Evolutionary conservation across 305 asterid genomes (phyloP).

Genomic region (Fraxinus latifolia): DNA sequence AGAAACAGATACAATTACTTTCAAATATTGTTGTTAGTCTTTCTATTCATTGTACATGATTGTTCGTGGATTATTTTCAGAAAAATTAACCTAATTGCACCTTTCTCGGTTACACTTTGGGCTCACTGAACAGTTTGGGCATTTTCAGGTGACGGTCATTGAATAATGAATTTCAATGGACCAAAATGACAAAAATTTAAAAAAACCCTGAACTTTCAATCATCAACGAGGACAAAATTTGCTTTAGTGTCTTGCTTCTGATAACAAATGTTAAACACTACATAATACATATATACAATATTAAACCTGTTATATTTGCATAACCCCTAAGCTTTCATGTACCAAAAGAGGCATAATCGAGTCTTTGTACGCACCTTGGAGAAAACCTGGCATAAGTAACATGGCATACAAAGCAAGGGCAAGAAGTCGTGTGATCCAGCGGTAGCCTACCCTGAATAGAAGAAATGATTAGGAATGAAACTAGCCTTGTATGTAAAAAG

Average conservation of each 20-base stretch:
- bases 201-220: not conserved
- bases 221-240: constrained; percentile 2
- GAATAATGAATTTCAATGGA: constrained; percentile 6
- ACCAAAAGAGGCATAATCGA: constrained; percentile 15
- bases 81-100: not conserved
- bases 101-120: constrained; percentile 6
- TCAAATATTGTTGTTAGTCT: not conserved
- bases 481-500: constrained; percentile 6
- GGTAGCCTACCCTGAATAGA: constrained; percentile 89
- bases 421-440: constrained; percentile 81
- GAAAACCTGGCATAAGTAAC: constrained; percentile 95
- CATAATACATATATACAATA: constrained; percentile 2
- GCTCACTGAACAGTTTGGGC: constrained; percentile 8
- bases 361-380: constrained; percentile 58
- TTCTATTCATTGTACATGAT: not conserved
- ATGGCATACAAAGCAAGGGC: constrained; percentile 79
- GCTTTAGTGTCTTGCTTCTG: not conserved
- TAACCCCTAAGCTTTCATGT: not conserved
- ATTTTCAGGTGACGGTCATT: constrained; percentile 8
- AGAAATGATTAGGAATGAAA: constrained; percentile 30
- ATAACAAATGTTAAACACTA: constrained; percentile 14
- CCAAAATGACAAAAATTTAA: not conserved
- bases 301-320: not conserved
- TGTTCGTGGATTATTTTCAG: constrained; percentile 3
- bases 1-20: not conserved